Evolutionary conservation across 2,329 filamentous ascomycete genomes (phyloP).

Genomic region (Colletotrichum horii): DNA sequence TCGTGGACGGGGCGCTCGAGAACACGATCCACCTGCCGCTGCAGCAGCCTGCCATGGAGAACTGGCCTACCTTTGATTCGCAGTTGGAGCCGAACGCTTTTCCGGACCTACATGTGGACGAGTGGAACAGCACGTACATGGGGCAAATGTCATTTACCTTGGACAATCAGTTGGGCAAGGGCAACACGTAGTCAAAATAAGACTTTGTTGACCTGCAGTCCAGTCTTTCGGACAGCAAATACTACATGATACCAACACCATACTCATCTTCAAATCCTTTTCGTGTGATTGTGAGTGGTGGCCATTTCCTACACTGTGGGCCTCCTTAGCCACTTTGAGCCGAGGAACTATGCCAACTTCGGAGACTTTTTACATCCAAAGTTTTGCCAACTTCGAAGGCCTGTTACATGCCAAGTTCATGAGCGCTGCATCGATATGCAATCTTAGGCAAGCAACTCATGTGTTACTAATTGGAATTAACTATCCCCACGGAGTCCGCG

Average conservation of each 20-base stretch:
- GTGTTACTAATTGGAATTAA: neutral
- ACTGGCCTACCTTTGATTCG: neutral
- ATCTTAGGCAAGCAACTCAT: neutral
- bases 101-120: neutral
- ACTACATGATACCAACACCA: neutral
- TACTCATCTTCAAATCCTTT: neutral
- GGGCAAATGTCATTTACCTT: constrained; percentile 8
- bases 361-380: accelerated
- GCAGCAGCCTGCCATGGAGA: neutral
- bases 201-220: accelerated
- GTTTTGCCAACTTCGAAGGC: neutral
- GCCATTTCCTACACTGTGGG: neutral
- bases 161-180: neutral
- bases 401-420: neutral
- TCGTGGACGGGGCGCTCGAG: neutral
- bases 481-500: neutral
- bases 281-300: neutral
- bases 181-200: neutral
- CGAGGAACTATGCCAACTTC: neutral
- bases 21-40: neutral
- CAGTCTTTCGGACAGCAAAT: accelerated
- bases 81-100: neutral
- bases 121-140: neutral
- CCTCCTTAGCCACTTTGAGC: too few species aligned
- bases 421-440: neutral